A percentile compares a stretch with the other conserved stretches of the same genome.
These are phyloP conservation scores for Suhomyces bolitotheri DNA, from an alignment of 1,139 yeast genomes.

Conservation along the genomic window DNA sequence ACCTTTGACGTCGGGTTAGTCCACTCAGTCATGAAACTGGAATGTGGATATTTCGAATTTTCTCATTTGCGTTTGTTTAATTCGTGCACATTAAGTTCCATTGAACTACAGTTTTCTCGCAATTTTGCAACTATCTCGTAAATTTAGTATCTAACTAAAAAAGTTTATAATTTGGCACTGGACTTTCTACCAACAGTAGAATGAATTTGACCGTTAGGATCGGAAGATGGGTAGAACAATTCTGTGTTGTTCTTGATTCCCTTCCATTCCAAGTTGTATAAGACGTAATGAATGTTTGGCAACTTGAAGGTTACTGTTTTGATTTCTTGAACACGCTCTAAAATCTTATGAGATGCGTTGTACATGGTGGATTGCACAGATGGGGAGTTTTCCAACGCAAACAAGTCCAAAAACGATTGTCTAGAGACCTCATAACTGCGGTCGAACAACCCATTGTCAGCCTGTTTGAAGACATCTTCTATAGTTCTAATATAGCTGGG, in stretches of 20 bases:
- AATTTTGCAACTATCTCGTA: not conserved
- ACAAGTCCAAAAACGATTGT: slow-evolving; percentile 67
- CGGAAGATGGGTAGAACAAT: slow-evolving; percentile 84
- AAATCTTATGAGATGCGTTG: slow-evolving; percentile 79
- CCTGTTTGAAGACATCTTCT: slow-evolving; percentile 50
- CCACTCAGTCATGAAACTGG: too few species aligned
- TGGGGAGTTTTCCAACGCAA: slow-evolving; percentile 83
- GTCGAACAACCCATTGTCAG: slow-evolving; percentile 67
- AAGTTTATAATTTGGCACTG: slow-evolving; percentile 42
- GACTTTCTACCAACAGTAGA: slow-evolving; percentile 73
- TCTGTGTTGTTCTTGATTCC: slow-evolving; percentile 79
- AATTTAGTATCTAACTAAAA: not conserved
- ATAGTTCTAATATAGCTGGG: slow-evolving; percentile 49
- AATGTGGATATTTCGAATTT: too few species aligned
- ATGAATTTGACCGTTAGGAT: slow-evolving; percentile 89
- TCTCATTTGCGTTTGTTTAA: too few species aligned
- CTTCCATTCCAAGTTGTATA: slow-evolving; percentile 80
- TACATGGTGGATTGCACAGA: slow-evolving; percentile 96
- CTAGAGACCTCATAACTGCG: slow-evolving; percentile 60
- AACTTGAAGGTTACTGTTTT: slow-evolving; percentile 67
- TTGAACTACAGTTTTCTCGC: too few species aligned
- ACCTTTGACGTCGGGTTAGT: too few species aligned
- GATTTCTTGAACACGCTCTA: slow-evolving; percentile 56
- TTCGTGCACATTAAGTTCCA: too few species aligned
- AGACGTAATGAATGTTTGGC: slow-evolving; percentile 89